Conservation (phyloP, 1,139 yeast genomes). For the Taphrina populina region DNA sequence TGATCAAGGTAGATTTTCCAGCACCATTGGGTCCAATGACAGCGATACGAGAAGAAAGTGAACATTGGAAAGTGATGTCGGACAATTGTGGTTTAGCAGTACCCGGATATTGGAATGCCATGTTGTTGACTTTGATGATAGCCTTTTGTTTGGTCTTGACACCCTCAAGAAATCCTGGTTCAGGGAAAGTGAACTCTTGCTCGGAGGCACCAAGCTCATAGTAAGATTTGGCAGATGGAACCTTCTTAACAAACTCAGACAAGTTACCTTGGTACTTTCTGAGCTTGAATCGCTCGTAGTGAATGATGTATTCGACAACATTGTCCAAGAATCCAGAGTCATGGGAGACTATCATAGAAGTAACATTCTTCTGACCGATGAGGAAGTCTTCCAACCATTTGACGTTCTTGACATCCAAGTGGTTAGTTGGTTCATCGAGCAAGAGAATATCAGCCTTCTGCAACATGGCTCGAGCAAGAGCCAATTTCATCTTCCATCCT, state of each 20-base stretch:
- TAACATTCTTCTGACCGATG: constrained; percentile 68
- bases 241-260: constrained; percentile 83
- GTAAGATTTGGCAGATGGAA: constrained; percentile 95
- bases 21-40: constrained; percentile 99
- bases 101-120: constrained; percentile 87
- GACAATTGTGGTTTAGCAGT: constrained; percentile 76
- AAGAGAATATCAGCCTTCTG: constrained; percentile 97
- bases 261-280: constrained; percentile 95
- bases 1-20: constrained; percentile 96
- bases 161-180: constrained; percentile 95
- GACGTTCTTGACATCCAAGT: constrained; percentile 98
- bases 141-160: constrained; percentile 93
- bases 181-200: constrained; percentile 97
- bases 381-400: constrained; percentile 99
- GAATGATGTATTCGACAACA: constrained; percentile 95
- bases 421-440: constrained; percentile 99
- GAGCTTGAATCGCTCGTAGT: constrained; percentile 90
- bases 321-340: constrained; percentile 95
- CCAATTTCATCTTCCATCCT: constrained; percentile 99
- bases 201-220: constrained; percentile 92
- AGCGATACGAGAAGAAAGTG: constrained; percentile 96
- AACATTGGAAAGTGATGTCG: constrained; percentile 80
- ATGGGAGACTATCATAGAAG: constrained; percentile 94
- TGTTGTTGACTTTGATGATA: constrained; percentile 84
- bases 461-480: constrained; percentile 98